Evolutionary conservation across 495 filamentous ascomycete genomes (phyloP).

Genomic region (Rostrohypoxylon terebratum): DNA sequence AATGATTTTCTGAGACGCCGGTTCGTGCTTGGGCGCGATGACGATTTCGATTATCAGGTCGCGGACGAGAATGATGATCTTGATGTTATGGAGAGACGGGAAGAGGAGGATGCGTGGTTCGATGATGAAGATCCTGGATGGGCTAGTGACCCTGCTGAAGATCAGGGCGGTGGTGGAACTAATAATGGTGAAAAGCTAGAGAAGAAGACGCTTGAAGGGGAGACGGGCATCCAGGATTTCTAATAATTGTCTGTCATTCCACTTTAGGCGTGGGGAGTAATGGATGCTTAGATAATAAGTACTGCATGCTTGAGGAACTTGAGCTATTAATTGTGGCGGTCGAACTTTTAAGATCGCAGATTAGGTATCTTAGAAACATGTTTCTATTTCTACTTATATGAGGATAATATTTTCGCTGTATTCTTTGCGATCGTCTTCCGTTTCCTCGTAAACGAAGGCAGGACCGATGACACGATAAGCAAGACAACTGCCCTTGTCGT

Average conservation of each 20-base stretch:
- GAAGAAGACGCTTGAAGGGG: slow-evolving; percentile 63
- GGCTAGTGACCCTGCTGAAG: slow-evolving; percentile 67
- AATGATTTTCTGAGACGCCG: slow-evolving; percentile 72
- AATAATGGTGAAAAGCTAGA: slow-evolving; percentile 27
- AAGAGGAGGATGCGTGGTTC: slow-evolving; percentile 76
- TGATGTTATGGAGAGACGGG: slow-evolving; percentile 72
- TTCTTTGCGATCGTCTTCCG: background rate
- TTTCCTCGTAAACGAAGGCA: background rate
- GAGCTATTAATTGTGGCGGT: no score
- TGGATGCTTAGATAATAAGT: no score
- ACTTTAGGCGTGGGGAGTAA: no score
- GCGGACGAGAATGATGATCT: slow-evolving; percentile 78
- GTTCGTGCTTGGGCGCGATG: slow-evolving; percentile 77
- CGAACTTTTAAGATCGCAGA: no score
- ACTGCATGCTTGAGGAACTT: no score
- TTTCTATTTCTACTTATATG: background rate
- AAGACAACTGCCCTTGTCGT: background rate
- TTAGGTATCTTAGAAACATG: background rate
- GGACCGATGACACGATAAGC: background rate
- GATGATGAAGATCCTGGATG: slow-evolving; percentile 79
- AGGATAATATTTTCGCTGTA: background rate
- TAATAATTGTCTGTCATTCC: no score
- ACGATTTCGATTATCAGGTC: slow-evolving; percentile 77
- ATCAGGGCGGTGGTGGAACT: slow-evolving; percentile 63
- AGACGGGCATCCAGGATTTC: slow-evolving; percentile 87